These are phyloP conservation scores for Diplodia scrobiculata DNA, from an alignment of 2,329 filamentous ascomycete species.

Conservation along the genomic window DNA sequence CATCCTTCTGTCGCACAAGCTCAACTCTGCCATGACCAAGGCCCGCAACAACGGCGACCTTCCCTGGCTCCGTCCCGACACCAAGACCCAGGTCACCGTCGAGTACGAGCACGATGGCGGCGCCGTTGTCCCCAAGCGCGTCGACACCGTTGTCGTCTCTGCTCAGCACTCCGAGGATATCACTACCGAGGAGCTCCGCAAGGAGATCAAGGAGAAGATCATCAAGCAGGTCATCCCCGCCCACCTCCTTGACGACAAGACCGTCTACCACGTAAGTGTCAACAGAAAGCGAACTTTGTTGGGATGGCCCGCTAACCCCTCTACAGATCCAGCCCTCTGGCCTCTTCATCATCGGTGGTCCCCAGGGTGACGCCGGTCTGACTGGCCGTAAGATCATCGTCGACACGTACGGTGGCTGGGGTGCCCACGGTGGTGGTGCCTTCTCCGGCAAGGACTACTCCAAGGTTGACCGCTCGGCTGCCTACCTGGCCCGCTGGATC, in stretches of 20 bases:
- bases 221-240: conserved; percentile 91
- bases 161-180: conserved; percentile 91
- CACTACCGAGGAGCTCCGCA: conserved; percentile 86
- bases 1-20: conserved; percentile 90
- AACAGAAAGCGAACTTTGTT: too few species aligned
- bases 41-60: conserved; percentile 84
- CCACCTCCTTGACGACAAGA: conserved; percentile 88
- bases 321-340: conserved; percentile 88
- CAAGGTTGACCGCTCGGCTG: conserved; percentile 98
- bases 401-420: conserved; percentile 99
- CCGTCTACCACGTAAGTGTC: conserved; percentile 82
- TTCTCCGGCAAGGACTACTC: conserved; percentile 99
- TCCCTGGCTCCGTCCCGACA: conserved; percentile 95
- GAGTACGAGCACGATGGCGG: conserved; percentile 98
- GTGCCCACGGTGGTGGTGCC: conserved; percentile 98
- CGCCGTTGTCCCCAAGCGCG: conserved; percentile 86
- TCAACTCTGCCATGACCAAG: conserved; percentile 90
- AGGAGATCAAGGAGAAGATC: conserved; percentile 96
- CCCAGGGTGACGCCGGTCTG: conserved; percentile 97
- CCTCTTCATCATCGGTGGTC: conserved; percentile 98
- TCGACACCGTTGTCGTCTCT: conserved; percentile 95
- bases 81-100: conserved; percentile 99
- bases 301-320: conserved; percentile 29
- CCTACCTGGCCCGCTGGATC: conserved; percentile 97
- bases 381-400: conserved; percentile 99